These are phyloP conservation scores for Sugiyamaella americana DNA, from an alignment of 805 yeast species.

Conservation along the genomic window DNA sequence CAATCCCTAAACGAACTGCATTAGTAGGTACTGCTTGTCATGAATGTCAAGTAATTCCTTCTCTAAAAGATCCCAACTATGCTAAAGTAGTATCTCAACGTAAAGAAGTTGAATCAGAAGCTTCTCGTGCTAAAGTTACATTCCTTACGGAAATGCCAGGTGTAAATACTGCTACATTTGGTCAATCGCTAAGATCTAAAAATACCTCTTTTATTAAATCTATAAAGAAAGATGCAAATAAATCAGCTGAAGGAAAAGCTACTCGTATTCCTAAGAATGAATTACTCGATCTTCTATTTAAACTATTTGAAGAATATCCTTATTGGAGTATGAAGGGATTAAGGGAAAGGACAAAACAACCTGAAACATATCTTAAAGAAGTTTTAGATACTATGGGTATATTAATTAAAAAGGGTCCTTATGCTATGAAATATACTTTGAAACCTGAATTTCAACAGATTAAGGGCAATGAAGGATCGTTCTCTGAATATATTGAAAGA, in stretches of 20 bases:
- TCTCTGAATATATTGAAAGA: conserved; percentile 20
- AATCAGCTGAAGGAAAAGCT: conserved; percentile 70
- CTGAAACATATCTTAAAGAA: conserved; percentile 82
- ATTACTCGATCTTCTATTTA: conserved; percentile 78
- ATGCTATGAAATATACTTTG: conserved; percentile 83
- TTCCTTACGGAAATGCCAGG: conserved; percentile 79
- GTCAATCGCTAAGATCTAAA: conserved; percentile 71
- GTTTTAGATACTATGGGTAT: conserved; percentile 85
- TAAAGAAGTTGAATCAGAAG: conserved; percentile 36
- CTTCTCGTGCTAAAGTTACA: conserved; percentile 57
- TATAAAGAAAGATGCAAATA: conserved; percentile 29
- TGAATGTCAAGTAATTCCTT: conserved; percentile 85
- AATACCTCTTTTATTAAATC: conserved; percentile 58
- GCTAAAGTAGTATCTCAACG: conserved; percentile 54
- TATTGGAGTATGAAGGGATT: conserved; percentile 95
- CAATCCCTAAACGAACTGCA: conserved; percentile 83
- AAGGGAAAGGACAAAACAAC: conserved; percentile 90
- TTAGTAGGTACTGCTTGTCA: conserved; percentile 83
- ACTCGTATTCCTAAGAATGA: conserved; percentile 92
- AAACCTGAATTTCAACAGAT: conserved; percentile 84
- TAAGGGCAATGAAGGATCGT: conserved; percentile 35
- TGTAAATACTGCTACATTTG: conserved; percentile 78
- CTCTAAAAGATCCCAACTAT: conserved; percentile 66
- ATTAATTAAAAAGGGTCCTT: conserved; percentile 90
- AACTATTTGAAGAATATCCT: conserved; percentile 88